Evolutionary conservation across 139 green algal species (phyloP), one percentile per base, ranked within the genome.

Genomic region (Chlamydomonas sphaeroides): DNA sequence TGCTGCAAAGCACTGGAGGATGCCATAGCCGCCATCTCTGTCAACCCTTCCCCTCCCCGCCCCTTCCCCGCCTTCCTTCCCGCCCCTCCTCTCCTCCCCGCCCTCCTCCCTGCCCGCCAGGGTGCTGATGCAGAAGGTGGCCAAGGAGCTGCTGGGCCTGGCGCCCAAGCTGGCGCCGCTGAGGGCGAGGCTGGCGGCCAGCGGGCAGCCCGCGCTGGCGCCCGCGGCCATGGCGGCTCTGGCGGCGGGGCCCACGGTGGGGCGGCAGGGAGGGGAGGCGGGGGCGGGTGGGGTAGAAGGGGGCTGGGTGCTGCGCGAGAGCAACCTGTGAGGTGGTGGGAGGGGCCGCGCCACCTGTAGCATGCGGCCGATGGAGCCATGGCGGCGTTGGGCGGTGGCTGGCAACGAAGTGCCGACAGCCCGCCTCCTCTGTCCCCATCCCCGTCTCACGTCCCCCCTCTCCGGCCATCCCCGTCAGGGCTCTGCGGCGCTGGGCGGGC

Each of bases 61-160:
- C 10, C 10, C 45, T 51, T 21, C 45, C 45, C 45, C 45, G 45
- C 45, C 45, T 14, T 14, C 45, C 45, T 51, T 51, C 45, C 10
- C 45, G 15, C 21, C 51, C 17, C 10, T 61, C 26, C 53, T 10
- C 20, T 62, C 26, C 11, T 26, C 5, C 66, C 23, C 25, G 26
- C 23, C 66, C 36, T 23, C 42, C 18, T 30, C 33, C 68, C 7
- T 14, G n/a, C 15, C n/a, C 42, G 67, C 41, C 74, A 93, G 89
- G 28, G 93, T 96, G 38, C 77, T 92, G 57, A 92, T 92, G 89
- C 89, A 92, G 65, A 92, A 92, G 86, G 89, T 93, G 35, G 86
- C 92, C 25, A 95, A 95, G 90, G 92, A 95, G 85, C 86, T 93
- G 70, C 66, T 95, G 42, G 61, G 63, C 53, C 91, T 94, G 88